These are phyloP conservation scores for Cladorrhinum sp. DNA, from an alignment of 2,329 filamentous ascomycete species.

Conservation along the genomic window DNA sequence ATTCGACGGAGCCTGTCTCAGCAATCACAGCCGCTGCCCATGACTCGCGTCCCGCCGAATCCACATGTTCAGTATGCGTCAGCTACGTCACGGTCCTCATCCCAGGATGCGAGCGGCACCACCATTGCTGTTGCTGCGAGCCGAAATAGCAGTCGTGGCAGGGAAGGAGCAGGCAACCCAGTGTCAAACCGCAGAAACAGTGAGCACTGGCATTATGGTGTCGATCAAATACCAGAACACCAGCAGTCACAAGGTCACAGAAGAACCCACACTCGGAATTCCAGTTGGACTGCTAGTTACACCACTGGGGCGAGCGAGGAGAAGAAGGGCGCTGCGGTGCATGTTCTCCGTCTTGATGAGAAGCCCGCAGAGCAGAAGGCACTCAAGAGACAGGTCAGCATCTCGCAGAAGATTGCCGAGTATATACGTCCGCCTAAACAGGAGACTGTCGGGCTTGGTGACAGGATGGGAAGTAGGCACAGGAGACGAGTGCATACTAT, in stretches of 20 bases:
- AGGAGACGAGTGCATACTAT: not conserved
- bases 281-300: slow-evolving; percentile 1
- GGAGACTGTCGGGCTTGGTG: not conserved
- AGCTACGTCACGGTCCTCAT: not conserved
- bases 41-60: slow-evolving; percentile 14
- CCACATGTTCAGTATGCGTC: slow-evolving; percentile 22
- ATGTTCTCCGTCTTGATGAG: not conserved
- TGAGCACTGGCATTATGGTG: not conserved
- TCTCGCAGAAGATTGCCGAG: slow-evolving; percentile 51
- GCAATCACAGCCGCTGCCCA: slow-evolving; percentile 8
- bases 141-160: not conserved
- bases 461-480: not conserved
- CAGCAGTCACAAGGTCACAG: not conserved
- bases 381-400: slow-evolving; percentile 28
- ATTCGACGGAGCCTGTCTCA: slow-evolving; percentile 25
- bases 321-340: not conserved
- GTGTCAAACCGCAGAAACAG: too few relatives aligned
- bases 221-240: not conserved
- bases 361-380: slow-evolving; percentile 3
- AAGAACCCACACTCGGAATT: not conserved
- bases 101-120: slow-evolving; percentile 3
- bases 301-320: not conserved
- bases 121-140: slow-evolving; percentile 6
- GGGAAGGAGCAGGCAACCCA: not conserved
- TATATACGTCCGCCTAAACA: slow-evolving; percentile 31